Evolutionary conservation across 2,329 filamentous ascomycete genomes (phyloP), one percentile per base, ranked within the genome.

Genomic region (Aspergillus vadensis): DNA sequence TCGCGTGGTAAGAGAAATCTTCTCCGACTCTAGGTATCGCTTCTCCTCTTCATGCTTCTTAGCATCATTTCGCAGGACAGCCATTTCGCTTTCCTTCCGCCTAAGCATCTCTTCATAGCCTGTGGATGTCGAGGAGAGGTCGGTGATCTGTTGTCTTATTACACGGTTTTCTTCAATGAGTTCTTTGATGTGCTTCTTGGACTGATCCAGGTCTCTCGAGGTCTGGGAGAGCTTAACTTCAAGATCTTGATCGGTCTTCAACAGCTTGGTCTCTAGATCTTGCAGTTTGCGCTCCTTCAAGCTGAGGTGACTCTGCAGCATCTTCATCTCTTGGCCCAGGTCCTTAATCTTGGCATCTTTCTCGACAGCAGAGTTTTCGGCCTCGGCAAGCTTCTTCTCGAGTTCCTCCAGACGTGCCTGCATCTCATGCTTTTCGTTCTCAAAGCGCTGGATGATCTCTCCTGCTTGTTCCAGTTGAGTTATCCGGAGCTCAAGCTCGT

Each of bases 101-200:
- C 92, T 86, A 23, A 99, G 90, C 47, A 98, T 85, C 69, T 98
- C 94, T 76, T 99, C 95, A 66, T 97, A 98, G 71, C 93, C 92
- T 0, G 92, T 96, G 0, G 94, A 97, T 0, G 94, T 97, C 52
- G 91, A 88, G 0, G 95, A 95, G 17, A 99, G 81, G 66, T 97
- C 88, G 0, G 90, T 85, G 56, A 99, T 87, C 70, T 97, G 92
- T 68, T 92, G 86, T 57, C 96, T 89, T 50, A 96, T 86, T 48
- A 90, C 87, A 12, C 87, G 85, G 67, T 96, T 96, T 72, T 99
- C 94, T 5, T 89, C 87, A 2, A 87, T 76, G 1, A 97, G 83
- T 19, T 92, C 88, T 55, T 89, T 87, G 69, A 96, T 88, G 65
- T 91, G 88, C 60, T 86, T 83, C 72, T 88, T 92, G 30, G 88